These are phyloP conservation scores for Priceomyces medius DNA, from an alignment of 805 yeast species.

Conservation along the genomic window DNA sequence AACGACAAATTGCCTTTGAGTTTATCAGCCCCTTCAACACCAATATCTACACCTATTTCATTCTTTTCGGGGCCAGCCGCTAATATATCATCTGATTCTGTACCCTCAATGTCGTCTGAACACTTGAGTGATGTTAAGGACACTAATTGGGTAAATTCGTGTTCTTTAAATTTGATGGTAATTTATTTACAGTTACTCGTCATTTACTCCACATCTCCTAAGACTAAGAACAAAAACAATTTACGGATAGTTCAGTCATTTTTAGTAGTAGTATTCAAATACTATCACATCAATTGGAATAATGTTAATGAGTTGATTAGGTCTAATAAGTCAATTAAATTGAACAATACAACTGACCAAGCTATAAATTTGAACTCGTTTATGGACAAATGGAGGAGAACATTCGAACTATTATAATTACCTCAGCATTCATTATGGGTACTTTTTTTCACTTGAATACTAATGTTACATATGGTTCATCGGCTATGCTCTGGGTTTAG, in stretches of 20 bases:
- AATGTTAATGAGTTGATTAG: conserved; percentile 31
- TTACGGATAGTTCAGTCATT: conserved; percentile 32
- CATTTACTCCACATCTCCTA: conserved; percentile 33
- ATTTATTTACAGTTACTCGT: conserved; percentile 35
- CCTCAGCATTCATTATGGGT: background rate
- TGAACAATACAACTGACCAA: conserved; percentile 36
- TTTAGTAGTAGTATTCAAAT: conserved; percentile 31
- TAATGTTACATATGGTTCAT: background rate
- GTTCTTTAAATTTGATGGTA: conserved; percentile 29
- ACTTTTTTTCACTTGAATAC: background rate
- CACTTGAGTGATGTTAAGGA: background rate
- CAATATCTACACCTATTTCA: conserved; percentile 18
- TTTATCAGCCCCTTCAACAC: conserved; percentile 45
- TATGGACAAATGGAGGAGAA: conserved; percentile 37
- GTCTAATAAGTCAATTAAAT: conserved; percentile 34
- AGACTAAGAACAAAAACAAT: conserved; percentile 28
- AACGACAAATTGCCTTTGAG: conserved; percentile 44
- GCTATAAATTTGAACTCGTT: conserved; percentile 34
- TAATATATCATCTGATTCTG: background rate
- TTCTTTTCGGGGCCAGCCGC: conserved; percentile 3
- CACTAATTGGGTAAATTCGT: conserved; percentile 18
- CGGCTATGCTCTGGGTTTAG: conserved; percentile 3
- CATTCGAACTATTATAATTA: conserved; percentile 23
- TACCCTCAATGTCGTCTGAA: background rate
- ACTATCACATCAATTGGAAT: conserved; percentile 45